Percentiles rank a stretch among this genome's conserved stretches.
Evolutionary conservation across 805 yeast species (phyloP).

Genomic region (Lachancea mirantina): DNA sequence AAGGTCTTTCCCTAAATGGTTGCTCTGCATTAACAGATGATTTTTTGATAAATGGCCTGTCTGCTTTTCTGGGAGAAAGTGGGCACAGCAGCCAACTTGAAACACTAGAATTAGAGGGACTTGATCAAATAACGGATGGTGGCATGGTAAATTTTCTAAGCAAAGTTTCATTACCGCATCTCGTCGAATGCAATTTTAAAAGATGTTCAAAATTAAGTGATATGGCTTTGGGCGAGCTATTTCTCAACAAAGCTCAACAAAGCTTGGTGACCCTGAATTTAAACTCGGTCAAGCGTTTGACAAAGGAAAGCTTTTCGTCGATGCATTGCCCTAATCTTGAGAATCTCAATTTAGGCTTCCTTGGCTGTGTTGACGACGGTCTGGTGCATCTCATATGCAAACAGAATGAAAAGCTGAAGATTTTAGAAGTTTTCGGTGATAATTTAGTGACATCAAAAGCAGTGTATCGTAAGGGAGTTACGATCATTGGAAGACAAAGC

Average conservation of each 20-base stretch:
- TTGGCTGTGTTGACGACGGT: conserved; percentile 65
- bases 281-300: conserved; percentile 61
- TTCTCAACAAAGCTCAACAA: conserved; percentile 49
- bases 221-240: conserved; percentile 48
- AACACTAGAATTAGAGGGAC: conserved; percentile 46
- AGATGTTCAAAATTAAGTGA: conserved; percentile 65
- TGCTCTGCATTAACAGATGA: conserved; percentile 67
- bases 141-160: conserved; percentile 55
- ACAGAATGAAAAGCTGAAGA: conserved; percentile 53
- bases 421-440: conserved; percentile 77
- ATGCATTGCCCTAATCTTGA: conserved; percentile 53
- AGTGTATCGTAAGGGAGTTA: conserved; percentile 44
- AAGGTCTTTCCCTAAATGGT: conserved; percentile 58
- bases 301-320: conserved; percentile 44
- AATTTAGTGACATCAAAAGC: conserved; percentile 58
- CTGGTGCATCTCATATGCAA: conserved; percentile 50
- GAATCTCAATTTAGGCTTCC: conserved; percentile 71
- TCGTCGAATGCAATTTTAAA: conserved; percentile 52
- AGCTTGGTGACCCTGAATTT: conserved; percentile 64
- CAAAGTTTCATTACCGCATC: conserved; percentile 42
- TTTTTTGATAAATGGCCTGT: conserved; percentile 48
- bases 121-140: conserved; percentile 63
- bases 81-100: conserved; percentile 33
- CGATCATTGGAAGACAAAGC: conserved; percentile 69
- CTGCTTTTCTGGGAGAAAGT: conserved; percentile 44